Conservation (phyloP, 352 stramenopile genomes). For the Globisporangium splendens region DNA sequence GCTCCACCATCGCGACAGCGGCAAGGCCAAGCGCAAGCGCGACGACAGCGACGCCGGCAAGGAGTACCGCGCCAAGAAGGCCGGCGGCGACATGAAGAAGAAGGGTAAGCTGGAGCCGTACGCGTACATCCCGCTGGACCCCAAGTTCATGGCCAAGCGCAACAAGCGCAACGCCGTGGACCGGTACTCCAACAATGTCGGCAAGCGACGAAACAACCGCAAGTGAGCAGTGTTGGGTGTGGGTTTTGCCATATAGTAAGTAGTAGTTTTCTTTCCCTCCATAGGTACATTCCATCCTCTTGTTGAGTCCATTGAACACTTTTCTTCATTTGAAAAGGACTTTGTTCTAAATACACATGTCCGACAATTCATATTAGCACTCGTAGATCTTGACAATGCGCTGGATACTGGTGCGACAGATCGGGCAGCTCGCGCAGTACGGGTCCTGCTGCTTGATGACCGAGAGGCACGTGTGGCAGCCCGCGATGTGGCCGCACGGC, state of each 20-base stretch:
- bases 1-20: slow-evolving; percentile 39
- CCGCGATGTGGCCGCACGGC: slow-evolving; percentile 50
- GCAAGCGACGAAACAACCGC: slow-evolving; percentile 64
- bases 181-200: slow-evolving; percentile 73
- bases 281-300: not conserved
- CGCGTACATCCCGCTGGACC: slow-evolving; percentile 96
- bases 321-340: too few relatives aligned
- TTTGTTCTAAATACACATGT: too few relatives aligned
- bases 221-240: slow-evolving; percentile 18
- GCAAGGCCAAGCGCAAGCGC: slow-evolving; percentile 51
- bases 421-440: slow-evolving; percentile 31
- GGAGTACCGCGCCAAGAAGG: slow-evolving; percentile 95
- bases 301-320: too few relatives aligned
- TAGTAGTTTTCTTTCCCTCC: not conserved
- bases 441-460: slow-evolving; percentile 25
- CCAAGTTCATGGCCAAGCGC: slow-evolving; percentile 91
- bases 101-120: slow-evolving; percentile 98
- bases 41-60: slow-evolving; percentile 73
- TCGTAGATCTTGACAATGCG: slow-evolving; percentile 53
- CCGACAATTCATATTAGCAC: slow-evolving; percentile 9
- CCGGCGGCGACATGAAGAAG: slow-evolving; percentile 94
- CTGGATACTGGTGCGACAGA: slow-evolving; percentile 35
- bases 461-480: slow-evolving; percentile 37
- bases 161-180: slow-evolving; percentile 82
- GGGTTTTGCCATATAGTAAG: slow-evolving; percentile 4